A percentile compares a stretch with the other conserved stretches of the same genome.
Conservation (phyloP, 768 basidiomycete species). For the Ephemerocybe angulata region DNA sequence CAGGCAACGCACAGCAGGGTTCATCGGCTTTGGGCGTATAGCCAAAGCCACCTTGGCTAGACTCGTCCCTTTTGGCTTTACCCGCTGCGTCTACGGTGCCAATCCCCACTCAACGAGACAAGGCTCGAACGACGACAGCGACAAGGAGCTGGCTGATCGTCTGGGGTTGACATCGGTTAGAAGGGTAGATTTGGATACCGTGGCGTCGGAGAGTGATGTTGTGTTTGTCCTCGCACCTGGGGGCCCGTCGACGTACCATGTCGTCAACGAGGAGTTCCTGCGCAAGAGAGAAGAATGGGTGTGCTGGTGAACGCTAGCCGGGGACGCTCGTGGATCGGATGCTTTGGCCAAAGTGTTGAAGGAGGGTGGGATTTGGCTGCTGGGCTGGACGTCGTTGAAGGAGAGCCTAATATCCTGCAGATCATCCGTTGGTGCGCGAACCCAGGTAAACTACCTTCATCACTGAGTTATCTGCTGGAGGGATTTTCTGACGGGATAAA, state of each 20-base stretch:
- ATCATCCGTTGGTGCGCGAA: constrained; percentile 79
- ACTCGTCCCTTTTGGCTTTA: constrained; percentile 79
- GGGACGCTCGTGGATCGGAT: constrained; percentile 81
- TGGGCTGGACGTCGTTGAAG: constrained; percentile 90
- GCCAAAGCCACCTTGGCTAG: constrained; percentile 79
- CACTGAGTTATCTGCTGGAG: not conserved
- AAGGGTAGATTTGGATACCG: constrained; percentile 57
- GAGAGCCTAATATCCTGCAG: constrained; percentile 73
- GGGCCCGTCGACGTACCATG: constrained; percentile 62
- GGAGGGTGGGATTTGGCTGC: constrained; percentile 86
- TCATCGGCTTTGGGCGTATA: constrained; percentile 95
- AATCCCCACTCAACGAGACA: constrained; percentile 50
- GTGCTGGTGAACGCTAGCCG: constrained; percentile 84
- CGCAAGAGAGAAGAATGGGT: constrained; percentile 74
- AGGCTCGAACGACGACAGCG: constrained; percentile 30
- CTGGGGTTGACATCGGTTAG: constrained; percentile 41
- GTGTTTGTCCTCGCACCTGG: constrained; percentile 83
- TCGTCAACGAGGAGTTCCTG: constrained; percentile 72
- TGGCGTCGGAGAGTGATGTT: constrained; percentile 80
- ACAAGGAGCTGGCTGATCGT: constrained; percentile 20
- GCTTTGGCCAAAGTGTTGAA: constrained; percentile 79
- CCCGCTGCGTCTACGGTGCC: constrained; percentile 63
- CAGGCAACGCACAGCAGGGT: constrained; percentile 70
- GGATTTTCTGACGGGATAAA: not conserved
- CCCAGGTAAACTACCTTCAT: constrained; percentile 47